Percentiles rank a stretch among this genome's conserved stretches.
These are phyloP conservation scores for Apiospora arundinis DNA, from an alignment of 2,329 filamentous ascomycete genomes.

Conservation along the genomic window DNA sequence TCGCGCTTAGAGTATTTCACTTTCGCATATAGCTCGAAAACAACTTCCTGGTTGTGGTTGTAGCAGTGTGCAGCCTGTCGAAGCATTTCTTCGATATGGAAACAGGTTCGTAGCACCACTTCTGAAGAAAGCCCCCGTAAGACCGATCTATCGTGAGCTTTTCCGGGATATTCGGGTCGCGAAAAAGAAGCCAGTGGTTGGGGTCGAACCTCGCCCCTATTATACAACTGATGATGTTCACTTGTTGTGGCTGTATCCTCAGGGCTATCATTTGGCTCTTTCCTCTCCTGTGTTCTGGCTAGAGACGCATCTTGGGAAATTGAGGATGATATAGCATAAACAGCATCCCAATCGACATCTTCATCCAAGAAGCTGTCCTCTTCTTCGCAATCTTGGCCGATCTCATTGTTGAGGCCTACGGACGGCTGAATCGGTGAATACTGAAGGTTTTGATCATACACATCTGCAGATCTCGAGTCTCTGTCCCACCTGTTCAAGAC, in stretches of 20 bases:
- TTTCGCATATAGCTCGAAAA: conserved; percentile 69
- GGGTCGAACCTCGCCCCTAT: conserved; percentile 15
- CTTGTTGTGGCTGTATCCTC: background rate
- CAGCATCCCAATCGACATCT: conserved; percentile 49
- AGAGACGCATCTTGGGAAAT: conserved; percentile 27
- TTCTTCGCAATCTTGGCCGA: background rate
- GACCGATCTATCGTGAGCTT: conserved; percentile 57
- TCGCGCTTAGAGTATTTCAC: conserved; percentile 65
- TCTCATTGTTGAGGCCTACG: conserved; percentile 7
- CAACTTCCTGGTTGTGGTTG: conserved; percentile 43
- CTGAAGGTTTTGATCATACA: conserved; percentile 46
- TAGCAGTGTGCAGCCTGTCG: conserved; percentile 47
- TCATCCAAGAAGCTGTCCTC: conserved; percentile 43
- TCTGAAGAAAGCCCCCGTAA: conserved; percentile 58
- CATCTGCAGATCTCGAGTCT: conserved; percentile 42
- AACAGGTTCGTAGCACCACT: conserved; percentile 62
- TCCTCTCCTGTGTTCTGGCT: conserved; percentile 13
- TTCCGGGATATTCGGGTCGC: conserved; percentile 56
- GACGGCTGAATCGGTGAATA: conserved; percentile 39
- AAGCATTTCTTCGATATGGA: conserved; percentile 67
- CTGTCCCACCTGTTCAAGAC: conserved; percentile 41
- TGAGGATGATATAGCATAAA: conserved; percentile 33
- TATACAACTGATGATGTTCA: background rate
- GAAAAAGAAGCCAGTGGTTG: conserved; percentile 50
- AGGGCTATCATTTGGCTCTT: background rate